Base-by-base conservation (phyloP, 257 asterid genomes). In the Nicotiana benthamiana region DNA sequence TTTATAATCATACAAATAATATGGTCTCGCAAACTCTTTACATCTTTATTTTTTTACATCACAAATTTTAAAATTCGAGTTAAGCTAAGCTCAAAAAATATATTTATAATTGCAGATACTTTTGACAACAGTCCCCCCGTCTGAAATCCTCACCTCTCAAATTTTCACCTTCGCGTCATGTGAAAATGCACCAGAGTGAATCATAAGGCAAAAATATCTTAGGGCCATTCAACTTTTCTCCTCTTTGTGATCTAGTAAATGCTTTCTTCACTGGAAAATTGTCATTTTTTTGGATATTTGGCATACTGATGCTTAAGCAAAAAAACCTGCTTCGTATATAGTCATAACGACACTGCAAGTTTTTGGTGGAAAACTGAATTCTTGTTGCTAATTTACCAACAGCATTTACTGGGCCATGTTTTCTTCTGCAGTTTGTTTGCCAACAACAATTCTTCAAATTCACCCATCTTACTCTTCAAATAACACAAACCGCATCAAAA, bases 391-490 rank as follows among this genome's bases (percentile, higher is more conserved):
- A 11, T n/a, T 40, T 66, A 17, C 22, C 51, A 30, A 17, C 26
- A 13, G 13, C 15, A 65, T 65, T 13, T 30, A 65, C 75, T n/a
- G 13, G 77, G 78, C 78, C 61, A 93, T 93, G 97, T 88, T 91
- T 86, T 86, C 92, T 9, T 86, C 85, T 24, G 75, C 88, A 48
- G 83, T 82, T 54, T 84, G 79, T 48, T 78, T 84, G 9, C 85
- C 89, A 32, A 13, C 86, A 70, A 53, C 83, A 30, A 20, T 83
- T 57, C 57, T 61, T 75, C 89, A 81, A 46, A 74, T 43, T 82
- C 90, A 65, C 15, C 83, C 57, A 11, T 40, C 80, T 66, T 75
- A 32, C 53, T 51, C 83, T 30, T 67, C 81, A 20, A 76, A 75
- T 51, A 32, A 63, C 77, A 83, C 75, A 61, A 80, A 57, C 16